Conservation (phyloP, 805 yeast genomes). For the Candida insectorum region DNA sequence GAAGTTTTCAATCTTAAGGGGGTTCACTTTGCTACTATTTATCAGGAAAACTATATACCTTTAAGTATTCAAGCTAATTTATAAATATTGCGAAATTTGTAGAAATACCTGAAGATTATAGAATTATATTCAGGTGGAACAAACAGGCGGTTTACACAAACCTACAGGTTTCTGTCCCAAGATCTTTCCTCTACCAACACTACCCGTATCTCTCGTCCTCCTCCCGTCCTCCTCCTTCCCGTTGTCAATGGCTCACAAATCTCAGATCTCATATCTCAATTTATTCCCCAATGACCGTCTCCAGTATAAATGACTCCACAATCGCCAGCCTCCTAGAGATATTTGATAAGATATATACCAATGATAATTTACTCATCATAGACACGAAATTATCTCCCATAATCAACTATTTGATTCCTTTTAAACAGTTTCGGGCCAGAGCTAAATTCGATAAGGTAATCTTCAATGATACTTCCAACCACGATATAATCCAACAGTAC, state of each 20-base stretch:
- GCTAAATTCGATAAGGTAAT: slow-evolving; percentile 48
- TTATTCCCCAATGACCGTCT: slow-evolving; percentile 4
- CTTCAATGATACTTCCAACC: slow-evolving; percentile 37
- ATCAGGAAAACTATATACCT: too few relatives aligned
- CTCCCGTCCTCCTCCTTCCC: too few relatives aligned
- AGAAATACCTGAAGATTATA: too few relatives aligned
- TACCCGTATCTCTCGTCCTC: too few relatives aligned
- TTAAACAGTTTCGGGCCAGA: slow-evolving; percentile 46
- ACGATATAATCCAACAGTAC: slow-evolving; percentile 10
- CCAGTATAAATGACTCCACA: slow-evolving; percentile 6
- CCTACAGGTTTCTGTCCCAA: too few relatives aligned
- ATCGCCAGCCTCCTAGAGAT: slow-evolving; percentile 8
- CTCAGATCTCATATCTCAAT: too few relatives aligned
- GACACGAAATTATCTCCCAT: slow-evolving; percentile 47
- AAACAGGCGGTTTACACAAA: too few relatives aligned
- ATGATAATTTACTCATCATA: slow-evolving; percentile 33
- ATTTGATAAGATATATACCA: slow-evolving; percentile 19
- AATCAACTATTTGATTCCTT: slow-evolving; percentile 54
- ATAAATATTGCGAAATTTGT: too few relatives aligned
- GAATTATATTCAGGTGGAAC: too few relatives aligned
- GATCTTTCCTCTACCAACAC: too few relatives aligned
- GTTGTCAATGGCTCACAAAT: too few relatives aligned
- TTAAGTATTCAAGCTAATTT: too few relatives aligned
- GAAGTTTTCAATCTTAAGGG: slow-evolving; percentile 52
- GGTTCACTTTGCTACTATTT: slow-evolving; percentile 53